Evolutionary conservation across 179 eudicot species (phyloP), one percentile per base, ranked within the genome.

Genomic region (Nepenthes alata): DNA sequence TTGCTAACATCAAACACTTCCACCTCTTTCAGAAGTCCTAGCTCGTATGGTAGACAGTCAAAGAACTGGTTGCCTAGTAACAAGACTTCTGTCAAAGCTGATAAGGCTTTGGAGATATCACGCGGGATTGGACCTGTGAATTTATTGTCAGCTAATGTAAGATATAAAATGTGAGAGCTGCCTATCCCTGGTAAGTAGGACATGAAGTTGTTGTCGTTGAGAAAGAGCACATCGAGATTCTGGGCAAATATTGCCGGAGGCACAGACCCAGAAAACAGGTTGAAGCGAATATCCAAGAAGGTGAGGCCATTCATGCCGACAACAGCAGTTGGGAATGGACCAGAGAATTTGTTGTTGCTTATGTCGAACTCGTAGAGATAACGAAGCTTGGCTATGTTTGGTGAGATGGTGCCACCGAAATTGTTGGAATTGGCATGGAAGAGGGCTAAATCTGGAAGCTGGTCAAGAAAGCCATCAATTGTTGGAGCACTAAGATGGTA

Each of bases 361-460:
- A 91, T 44, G 71, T 91, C 97, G 1, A 91, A 77, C 74, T 91
- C 97, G 37, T 83, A 91, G 3, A 91, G 84, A 63, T 73, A 85
- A 2, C 75, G 82, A 7, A 88, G 88, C 3, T 76, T 73, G 12
- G 91, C 75, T 2, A 91, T 80, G 36, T 72, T 67, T 11, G 83
- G 54, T 1, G 94, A 66, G 38, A 91, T 64, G 4, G 70, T 63
- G 15, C 96, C 97, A 0, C 70, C 55, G 38, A 91, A 91, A 37
- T 70, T 67, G 78, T 91, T 91, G 53, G 97, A 82, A 51, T 91
- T 91, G 41, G 96, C 96, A 15, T 91, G 97, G 69, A 91, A 91
- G n/a, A 91, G 64, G 3, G 91, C 90, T 41, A 91, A 51, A 61
- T 88, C 96, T 0, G 94, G 95, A 41, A 91, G 79, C 55, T 74